Evolutionary conservation across 257 asterid genomes (phyloP).

Genomic region (Scutellaria baicalensis): DNA sequence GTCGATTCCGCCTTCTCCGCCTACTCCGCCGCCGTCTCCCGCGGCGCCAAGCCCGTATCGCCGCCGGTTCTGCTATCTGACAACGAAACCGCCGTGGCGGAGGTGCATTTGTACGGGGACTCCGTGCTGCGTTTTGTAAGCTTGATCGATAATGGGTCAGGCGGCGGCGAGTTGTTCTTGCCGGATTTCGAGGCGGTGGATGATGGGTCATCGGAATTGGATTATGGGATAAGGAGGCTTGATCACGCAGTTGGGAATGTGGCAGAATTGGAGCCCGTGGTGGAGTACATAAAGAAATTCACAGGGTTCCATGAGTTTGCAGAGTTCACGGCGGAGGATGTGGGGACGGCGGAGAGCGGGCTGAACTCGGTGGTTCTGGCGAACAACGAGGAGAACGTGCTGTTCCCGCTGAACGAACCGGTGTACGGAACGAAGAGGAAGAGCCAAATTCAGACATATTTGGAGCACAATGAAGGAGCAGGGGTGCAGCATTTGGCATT

Average conservation of each 20-base stretch:
- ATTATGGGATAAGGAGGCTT: conserved; percentile 68
- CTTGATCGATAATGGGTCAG: not conserved
- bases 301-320: conserved; percentile 93
- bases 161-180: conserved; percentile 16
- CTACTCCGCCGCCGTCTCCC: conserved; percentile 45
- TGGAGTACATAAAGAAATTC: conserved; percentile 59
- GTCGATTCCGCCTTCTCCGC: conserved; percentile 59
- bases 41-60: conserved; percentile 59
- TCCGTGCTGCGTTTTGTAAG: conserved; percentile 67
- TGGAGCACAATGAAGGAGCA: conserved; percentile 95
- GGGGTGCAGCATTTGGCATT: conserved; percentile 95
- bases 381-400: conserved; percentile 65
- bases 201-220: conserved; percentile 29
- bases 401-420: conserved; percentile 83
- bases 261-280: conserved; percentile 50
- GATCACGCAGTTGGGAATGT: conserved; percentile 96
- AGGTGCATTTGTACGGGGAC: conserved; percentile 74
- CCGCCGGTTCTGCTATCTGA: conserved; percentile 39
- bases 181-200: conserved; percentile 64
- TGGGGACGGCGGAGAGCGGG: conserved; percentile 87
- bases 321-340: conserved; percentile 76
- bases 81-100: conserved; percentile 42
- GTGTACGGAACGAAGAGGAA: conserved; percentile 80
- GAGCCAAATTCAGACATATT: conserved; percentile 94
- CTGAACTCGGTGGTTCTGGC: conserved; percentile 81